Evolutionary conservation across 148 eudicot species (phyloP).

Genomic region (Rhododendron henanense): DNA sequence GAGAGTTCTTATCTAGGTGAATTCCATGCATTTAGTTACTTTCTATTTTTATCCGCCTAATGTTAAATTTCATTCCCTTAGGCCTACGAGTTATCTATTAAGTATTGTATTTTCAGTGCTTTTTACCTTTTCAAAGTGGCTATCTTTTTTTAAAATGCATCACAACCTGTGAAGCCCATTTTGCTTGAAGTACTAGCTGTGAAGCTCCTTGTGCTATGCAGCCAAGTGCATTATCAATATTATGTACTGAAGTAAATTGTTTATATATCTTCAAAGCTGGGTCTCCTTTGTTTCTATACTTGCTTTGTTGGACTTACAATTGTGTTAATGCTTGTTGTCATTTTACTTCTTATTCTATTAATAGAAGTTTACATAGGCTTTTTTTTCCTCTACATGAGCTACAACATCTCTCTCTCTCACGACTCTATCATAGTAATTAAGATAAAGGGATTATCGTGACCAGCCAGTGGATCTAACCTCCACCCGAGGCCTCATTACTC

Average conservation of each 20-base stretch:
- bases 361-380: neutral
- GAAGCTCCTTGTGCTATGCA: neutral
- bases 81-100: neutral
- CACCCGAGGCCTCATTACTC: too few species aligned
- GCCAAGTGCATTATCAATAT: neutral
- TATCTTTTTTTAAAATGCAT: neutral
- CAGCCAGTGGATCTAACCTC: too few species aligned
- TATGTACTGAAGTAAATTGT: neutral
- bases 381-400: neutral
- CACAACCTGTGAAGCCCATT: neutral
- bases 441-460: too few species aligned
- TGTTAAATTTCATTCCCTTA: neutral
- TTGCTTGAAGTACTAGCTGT: neutral
- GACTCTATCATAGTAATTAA: too few species aligned
- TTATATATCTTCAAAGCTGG: neutral
- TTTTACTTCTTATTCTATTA: neutral
- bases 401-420: too few species aligned
- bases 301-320: neutral
- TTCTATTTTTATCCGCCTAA: neutral
- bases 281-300: neutral
- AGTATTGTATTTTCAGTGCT: neutral
- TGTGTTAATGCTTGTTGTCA: neutral
- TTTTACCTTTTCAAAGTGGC: neutral
- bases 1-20: neutral
- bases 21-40: neutral